Conservation (phyloP, 139 green algal genomes). For the Trebouxia sp. region DNA sequence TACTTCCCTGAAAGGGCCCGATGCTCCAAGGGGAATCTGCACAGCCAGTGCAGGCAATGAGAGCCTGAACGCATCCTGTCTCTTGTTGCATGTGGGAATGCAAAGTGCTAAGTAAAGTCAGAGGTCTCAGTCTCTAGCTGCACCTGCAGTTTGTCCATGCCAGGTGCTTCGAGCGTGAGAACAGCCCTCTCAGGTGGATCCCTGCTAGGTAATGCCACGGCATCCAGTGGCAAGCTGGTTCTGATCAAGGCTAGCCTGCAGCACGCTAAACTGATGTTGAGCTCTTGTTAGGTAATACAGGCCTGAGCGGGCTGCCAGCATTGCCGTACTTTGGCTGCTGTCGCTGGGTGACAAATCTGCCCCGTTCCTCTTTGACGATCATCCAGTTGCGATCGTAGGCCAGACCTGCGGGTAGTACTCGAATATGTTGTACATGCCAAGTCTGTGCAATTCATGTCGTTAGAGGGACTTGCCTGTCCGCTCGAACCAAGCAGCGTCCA, state of each 20-base stretch:
- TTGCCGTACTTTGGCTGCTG: neutral
- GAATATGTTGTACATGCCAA: neutral
- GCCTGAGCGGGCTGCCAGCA: too few relatives aligned
- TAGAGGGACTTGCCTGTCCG: neutral
- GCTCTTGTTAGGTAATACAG: neutral
- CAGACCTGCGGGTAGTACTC: neutral
- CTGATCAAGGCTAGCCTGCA: slow-evolving; percentile 6
- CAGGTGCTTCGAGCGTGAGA: slow-evolving; percentile 6
- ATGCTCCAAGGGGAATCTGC: slow-evolving; percentile 13
- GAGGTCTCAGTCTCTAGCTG: neutral
- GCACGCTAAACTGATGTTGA: neutral
- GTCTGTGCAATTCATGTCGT: too few relatives aligned
- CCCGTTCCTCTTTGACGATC: neutral
- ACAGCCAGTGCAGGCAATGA: too few relatives aligned
- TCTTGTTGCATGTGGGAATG: too few relatives aligned
- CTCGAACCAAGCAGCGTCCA: slow-evolving; percentile 1
- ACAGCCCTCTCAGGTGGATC: neutral
- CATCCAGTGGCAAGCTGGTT: neutral
- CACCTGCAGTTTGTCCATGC: neutral
- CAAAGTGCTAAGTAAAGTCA: too few relatives aligned
- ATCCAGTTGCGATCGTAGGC: slow-evolving; percentile 24
- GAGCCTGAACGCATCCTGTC: too few relatives aligned
- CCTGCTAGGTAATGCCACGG: neutral
- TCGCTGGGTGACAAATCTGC: neutral
- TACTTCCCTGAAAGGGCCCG: neutral